Evolutionary conservation across 306 rosid species (phyloP).

Genomic region (Coriaria nepalensis): DNA sequence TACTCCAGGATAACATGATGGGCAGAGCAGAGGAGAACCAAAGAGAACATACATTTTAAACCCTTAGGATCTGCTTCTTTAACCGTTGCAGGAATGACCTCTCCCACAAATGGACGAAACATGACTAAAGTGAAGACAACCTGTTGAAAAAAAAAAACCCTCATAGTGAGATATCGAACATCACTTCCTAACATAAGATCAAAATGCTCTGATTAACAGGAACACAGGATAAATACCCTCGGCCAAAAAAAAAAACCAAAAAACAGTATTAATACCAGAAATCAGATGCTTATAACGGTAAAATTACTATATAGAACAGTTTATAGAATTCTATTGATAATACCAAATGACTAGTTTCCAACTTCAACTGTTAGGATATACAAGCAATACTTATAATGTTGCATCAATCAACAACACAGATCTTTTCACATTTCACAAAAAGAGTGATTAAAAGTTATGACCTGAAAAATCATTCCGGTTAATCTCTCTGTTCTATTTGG

Average conservation of each 20-base stretch:
- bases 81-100: conserved; percentile 51
- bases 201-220: not conserved
- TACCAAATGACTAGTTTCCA: no score
- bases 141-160: conserved; percentile 27
- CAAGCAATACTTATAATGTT: no score
- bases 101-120: conserved; percentile 73
- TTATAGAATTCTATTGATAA: no score
- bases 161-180: not conserved
- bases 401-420: no score
- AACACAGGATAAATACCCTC: not conserved
- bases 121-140: conserved; percentile 47
- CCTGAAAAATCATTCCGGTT: no score
- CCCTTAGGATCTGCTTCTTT: conserved; percentile 42
- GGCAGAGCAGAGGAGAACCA: conserved; percentile 13
- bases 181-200: not conserved
- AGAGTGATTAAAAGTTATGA: no score
- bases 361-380: no score
- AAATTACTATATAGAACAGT: no score
- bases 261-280: not conserved
- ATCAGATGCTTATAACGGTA: no score
- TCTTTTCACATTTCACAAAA: no score
- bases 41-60: conserved; percentile 34
- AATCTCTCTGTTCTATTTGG: no score
- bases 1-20: not conserved
- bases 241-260: not conserved